Evolutionary conservation across 1,284 basidiomycete species (phyloP), one percentile per base, ranked within the genome.

Genomic region (Rhodotorula sp.): DNA sequence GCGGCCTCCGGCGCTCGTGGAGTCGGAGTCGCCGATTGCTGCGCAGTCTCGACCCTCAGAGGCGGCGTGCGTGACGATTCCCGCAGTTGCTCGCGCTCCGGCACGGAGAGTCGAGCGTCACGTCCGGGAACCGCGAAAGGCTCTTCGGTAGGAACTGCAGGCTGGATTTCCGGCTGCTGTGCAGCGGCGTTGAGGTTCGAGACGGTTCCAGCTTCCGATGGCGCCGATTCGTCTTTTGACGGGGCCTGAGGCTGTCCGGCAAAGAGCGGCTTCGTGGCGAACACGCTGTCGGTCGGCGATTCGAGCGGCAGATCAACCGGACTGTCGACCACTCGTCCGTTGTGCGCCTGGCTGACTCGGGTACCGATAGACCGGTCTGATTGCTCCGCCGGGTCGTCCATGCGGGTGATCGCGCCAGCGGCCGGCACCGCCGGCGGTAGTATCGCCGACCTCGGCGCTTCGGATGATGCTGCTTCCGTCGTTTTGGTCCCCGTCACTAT

Each of bases 231-330:
- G 38, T 43, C 12, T 2, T 43, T 43, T 2, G 38, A 43, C 38
- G 12, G 38, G 10, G 38, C 54, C 48, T 26, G 62, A 56, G 19
- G 26, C 62, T 6, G 38, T 4, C 21, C 61, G 2, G 54, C 66
- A 26, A 71, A 71, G 12, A 71, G 70, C 18, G 66, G 70, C 49
- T 54, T 55, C 8, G 70, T 68, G n/a, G 48, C 5, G 60, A 62
- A 66, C 12, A 56, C n/a, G 7, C 23, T 45, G 31, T 45, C 47
- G 16, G 21, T 45, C 31, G 70, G 66, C 52, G 60, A 55, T 19
- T 57, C 43, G 21, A 66, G n/a, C 16, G 31, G 28, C 26, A 68
- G 49, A 45, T 52, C 34, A 56, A 67, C 69, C 16, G 70, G 66
- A 43, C 66, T 68, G 49, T 68, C 70, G 43, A 66, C 64, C 21